A percentile compares a stretch with the other conserved stretches of the same genome.
Conservation (phyloP, 1,284 basidiomycete species). For the Ganoderma resinaceum region DNA sequence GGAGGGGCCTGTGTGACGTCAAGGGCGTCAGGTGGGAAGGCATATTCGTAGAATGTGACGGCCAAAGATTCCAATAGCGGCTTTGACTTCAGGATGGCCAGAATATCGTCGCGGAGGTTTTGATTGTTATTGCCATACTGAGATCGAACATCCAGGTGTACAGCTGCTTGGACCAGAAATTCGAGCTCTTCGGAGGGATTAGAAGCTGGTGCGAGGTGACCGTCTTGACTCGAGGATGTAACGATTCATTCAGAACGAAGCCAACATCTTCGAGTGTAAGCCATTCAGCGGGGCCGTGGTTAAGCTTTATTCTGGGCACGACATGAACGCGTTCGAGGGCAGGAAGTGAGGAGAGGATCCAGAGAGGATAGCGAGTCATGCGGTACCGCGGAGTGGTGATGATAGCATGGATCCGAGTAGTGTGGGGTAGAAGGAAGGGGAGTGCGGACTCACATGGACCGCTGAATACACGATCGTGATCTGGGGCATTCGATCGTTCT, state of each 20-base stretch:
- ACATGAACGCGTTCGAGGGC: not conserved
- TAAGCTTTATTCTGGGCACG: not conserved
- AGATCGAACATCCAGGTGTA: not conserved
- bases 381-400: not conserved
- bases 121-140: not conserved
- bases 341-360: not conserved
- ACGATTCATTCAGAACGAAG: not conserved
- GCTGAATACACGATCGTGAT: not conserved
- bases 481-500: no score
- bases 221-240: not conserved
- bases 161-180: not conserved
- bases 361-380: not conserved
- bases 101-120: not conserved
- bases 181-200: not conserved
- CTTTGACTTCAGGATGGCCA: not conserved
- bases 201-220: not conserved
- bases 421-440: not conserved
- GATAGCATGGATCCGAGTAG: not conserved
- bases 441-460: not conserved
- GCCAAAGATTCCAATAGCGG: not conserved
- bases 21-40: not conserved
- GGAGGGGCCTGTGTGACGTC: not conserved
- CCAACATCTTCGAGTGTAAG: not conserved
- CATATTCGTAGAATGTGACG: not conserved
- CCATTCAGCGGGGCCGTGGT: not conserved